Evolutionary conservation across 352 stramenopile genomes (phyloP), one percentile per base, ranked within the genome.

Genomic region (Globisporangium lucens): DNA sequence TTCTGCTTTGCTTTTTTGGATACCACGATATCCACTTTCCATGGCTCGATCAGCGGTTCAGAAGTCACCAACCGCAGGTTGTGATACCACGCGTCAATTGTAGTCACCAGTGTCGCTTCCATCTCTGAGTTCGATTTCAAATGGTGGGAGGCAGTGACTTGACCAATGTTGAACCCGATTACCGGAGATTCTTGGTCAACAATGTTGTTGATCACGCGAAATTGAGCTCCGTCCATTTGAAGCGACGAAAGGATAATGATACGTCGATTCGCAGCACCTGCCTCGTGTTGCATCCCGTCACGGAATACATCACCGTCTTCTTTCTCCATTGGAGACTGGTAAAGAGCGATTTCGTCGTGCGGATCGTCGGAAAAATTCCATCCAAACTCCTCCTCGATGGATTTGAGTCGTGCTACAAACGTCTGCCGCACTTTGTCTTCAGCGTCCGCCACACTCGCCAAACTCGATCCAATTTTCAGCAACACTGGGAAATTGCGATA

Each of bases 41-140:
- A 94, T n/a, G 87, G 87, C 47, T 96, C 89, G 33, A 95, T 72
- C 10, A 95, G 73, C 35, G 89, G 89, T 49, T 96, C 89, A 24
- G 85, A 89, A 24, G 80, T 82, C 24, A 95, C 81, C 20, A 96
- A 70, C 52, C 89, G 87, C 35, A 93, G 49, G 53, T 95, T 96
- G 65, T 95, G 85, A 70, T 96, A 96, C 75, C 83, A 91, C 6
- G 84, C 86, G 60, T 96, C 85, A 33, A 84, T 36, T 17, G 65
- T 80, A 36, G 80, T 91, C 12, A 65, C 76, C 22, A 73, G 72
- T 13, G 65, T 64, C 3, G 78, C 27, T 63, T 82, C 74, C 51
- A 89, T 63, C 49, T 71, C 76, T 13, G 70, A 72, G 22, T 73
- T 76, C 4, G 66, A 76, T 51, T 76, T 71, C 15, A 66, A 80